Evolutionary conservation across 495 filamentous ascomycete species (phyloP).

Genomic region (Aspergillus leporis): DNA sequence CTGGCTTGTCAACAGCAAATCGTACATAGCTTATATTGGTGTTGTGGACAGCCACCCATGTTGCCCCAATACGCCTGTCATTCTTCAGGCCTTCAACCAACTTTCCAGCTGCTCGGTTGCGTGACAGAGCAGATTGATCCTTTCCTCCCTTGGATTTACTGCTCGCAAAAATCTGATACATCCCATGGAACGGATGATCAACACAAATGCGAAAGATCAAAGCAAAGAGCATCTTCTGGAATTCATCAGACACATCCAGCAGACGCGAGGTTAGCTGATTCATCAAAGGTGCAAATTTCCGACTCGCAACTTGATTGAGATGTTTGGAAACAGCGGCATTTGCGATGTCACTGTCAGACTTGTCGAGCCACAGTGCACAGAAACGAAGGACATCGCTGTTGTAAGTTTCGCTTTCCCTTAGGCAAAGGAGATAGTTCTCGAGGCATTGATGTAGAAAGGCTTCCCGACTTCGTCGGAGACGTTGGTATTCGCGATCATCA

Average conservation of each 20-base stretch:
- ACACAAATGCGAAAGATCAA: constrained; percentile 79
- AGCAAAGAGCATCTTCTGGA: constrained; percentile 71
- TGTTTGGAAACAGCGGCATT: constrained; percentile 74
- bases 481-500: constrained; percentile 82
- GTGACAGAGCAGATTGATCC: constrained; percentile 70
- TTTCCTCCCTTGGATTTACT: constrained; percentile 64
- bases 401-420: constrained; percentile 80
- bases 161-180: constrained; percentile 91
- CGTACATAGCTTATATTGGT: constrained; percentile 72
- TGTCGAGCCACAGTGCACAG: constrained; percentile 89
- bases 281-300: constrained; percentile 91
- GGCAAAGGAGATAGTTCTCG: constrained; percentile 89
- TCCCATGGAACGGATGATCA: constrained; percentile 93
- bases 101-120: constrained; percentile 67
- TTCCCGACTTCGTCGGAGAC: constrained; percentile 69
- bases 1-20: constrained; percentile 64
- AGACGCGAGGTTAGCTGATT: constrained; percentile 93
- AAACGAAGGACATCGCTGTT: constrained; percentile 93
- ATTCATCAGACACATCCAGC: constrained; percentile 63
- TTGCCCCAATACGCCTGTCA: constrained; percentile 42
- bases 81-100: constrained; percentile 61
- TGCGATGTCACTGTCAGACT: constrained; percentile 66
- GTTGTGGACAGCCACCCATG: constrained; percentile 68
- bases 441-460: constrained; percentile 82
- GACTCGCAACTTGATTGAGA: constrained; percentile 72